A percentile compares a stretch with the other conserved stretches of the same genome.
Conservation (phyloP, 768 basidiomycete genomes). For the Mycena venus region DNA sequence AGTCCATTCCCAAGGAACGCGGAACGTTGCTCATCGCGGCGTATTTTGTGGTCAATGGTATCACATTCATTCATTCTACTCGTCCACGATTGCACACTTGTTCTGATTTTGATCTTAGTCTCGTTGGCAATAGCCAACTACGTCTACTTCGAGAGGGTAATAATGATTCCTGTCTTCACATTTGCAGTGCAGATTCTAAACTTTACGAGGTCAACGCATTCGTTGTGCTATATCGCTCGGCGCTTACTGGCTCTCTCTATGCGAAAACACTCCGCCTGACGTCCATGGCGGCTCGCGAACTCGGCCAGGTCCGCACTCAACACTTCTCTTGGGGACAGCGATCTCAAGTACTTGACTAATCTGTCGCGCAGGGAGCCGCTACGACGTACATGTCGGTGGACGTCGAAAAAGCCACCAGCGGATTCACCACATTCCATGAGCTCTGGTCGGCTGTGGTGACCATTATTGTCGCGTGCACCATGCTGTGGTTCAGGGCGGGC, state of each 20-base stretch:
- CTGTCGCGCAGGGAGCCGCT: not conserved
- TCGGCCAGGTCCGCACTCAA: conserved; percentile 9
- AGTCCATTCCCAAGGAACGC: conserved; percentile 13
- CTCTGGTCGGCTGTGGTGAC: conserved; percentile 24
- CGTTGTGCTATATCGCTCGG: conserved; percentile 26
- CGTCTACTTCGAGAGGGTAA: conserved; percentile 2
- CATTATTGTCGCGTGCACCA: conserved; percentile 18
- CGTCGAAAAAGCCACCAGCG: conserved; percentile 23
- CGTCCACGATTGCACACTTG: not conserved
- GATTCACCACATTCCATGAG: conserved; percentile 16
- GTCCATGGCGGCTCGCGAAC: conserved; percentile 20
- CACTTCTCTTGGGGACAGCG: not conserved
- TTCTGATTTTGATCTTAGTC: not conserved
- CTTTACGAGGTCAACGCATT: conserved; percentile 9
- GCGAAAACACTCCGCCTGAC: conserved; percentile 14
- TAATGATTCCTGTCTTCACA: not conserved
- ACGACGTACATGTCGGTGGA: conserved; percentile 32
- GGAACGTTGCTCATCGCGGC: conserved; percentile 3
- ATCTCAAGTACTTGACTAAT: not conserved
- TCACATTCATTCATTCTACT: not conserved
- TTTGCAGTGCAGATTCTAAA: not conserved
- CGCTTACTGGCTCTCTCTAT: conserved; percentile 23
- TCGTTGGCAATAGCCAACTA: conserved; percentile 4
- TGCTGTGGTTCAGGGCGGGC: conserved; percentile 26
- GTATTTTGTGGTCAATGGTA: conserved; percentile 11